Percentiles rank a stretch among this genome's conserved stretches.
These are phyloP conservation scores for Arachnopeziza araneosa DNA, from an alignment of 2,329 filamentous ascomycete species.

Conservation along the genomic window DNA sequence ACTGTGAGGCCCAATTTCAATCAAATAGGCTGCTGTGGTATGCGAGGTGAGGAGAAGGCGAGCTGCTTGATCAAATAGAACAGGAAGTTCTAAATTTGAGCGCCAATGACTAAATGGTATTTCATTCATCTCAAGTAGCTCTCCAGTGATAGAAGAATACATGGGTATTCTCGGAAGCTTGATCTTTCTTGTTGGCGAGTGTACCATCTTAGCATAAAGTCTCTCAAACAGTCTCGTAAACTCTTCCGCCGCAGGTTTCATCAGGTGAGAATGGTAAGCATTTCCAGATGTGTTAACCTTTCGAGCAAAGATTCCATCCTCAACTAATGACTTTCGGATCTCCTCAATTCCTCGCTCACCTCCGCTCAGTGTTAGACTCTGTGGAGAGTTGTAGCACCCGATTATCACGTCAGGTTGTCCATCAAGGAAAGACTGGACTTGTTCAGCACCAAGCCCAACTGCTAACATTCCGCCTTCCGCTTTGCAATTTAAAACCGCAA, in stretches of 20 bases:
- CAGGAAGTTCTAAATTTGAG: slow-evolving; percentile 8
- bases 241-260: slow-evolving; percentile 11
- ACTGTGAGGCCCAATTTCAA: slow-evolving; percentile 1
- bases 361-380: slow-evolving; percentile 14
- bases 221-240: slow-evolving; percentile 10
- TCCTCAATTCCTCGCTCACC: slow-evolving; percentile 9
- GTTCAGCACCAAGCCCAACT: slow-evolving; percentile 29
- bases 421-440: slow-evolving; percentile 19
- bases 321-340: slow-evolving; percentile 10
- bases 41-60: neutral
- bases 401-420: slow-evolving; percentile 11
- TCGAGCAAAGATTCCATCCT: slow-evolving; percentile 28
- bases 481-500: neutral
- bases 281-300: slow-evolving; percentile 31
- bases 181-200: neutral
- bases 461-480: slow-evolving; percentile 38
- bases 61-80: slow-evolving; percentile 3
- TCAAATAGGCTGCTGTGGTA: neutral
- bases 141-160: neutral
- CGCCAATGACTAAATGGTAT: slow-evolving; percentile 7
- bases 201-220: slow-evolving; percentile 16
- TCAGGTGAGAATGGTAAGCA: slow-evolving; percentile 35
- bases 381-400: slow-evolving; percentile 26
- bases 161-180: neutral
- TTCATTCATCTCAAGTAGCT: slow-evolving; percentile 1